Conservation (phyloP, 2,329 filamentous ascomycete species). For the Pseudopithomyces chartarum region DNA sequence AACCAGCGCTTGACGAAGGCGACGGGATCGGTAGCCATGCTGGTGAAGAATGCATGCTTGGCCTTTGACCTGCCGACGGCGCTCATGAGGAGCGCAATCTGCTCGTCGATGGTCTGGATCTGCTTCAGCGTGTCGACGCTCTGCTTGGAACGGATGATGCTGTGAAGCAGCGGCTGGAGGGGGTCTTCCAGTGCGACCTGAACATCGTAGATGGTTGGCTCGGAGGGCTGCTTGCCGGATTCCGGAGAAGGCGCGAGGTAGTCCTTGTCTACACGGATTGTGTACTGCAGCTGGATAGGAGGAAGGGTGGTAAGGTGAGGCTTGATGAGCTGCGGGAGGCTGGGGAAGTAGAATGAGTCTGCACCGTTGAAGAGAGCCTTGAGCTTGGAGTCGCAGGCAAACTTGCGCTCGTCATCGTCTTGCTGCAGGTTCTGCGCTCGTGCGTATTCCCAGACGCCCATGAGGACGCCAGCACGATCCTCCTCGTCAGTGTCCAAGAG, state of each 20-base stretch:
- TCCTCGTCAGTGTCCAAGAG: slow-evolving; percentile 86
- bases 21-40: slow-evolving; percentile 79
- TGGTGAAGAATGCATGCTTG: slow-evolving; percentile 85
- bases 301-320: slow-evolving; percentile 78
- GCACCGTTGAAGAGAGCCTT: slow-evolving; percentile 73
- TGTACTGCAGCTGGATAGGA: slow-evolving; percentile 85
- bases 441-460: slow-evolving; percentile 96
- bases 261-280: slow-evolving; percentile 80
- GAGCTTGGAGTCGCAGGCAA: slow-evolving; percentile 85
- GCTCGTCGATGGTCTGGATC: slow-evolving; percentile 79
- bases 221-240: slow-evolving; percentile 66
- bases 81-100: slow-evolving; percentile 81
- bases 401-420: slow-evolving; percentile 91
- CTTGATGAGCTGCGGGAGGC: slow-evolving; percentile 79
- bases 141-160: slow-evolving; percentile 51
- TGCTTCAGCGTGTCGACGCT: slow-evolving; percentile 72
- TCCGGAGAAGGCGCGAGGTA: slow-evolving; percentile 66
- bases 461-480: slow-evolving; percentile 83
- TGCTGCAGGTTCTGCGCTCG: slow-evolving; percentile 84
- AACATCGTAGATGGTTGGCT: slow-evolving; percentile 88
- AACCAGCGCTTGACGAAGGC: slow-evolving; percentile 87
- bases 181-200: slow-evolving; percentile 85
- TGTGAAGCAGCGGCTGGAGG: slow-evolving; percentile 67
- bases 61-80: slow-evolving; percentile 83
- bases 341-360: slow-evolving; percentile 83